A percentile compares a stretch with the other conserved stretches of the same genome.
Evolutionary conservation across 352 stramenopile genomes (phyloP).

Genomic region (Pythium inflatum): DNA sequence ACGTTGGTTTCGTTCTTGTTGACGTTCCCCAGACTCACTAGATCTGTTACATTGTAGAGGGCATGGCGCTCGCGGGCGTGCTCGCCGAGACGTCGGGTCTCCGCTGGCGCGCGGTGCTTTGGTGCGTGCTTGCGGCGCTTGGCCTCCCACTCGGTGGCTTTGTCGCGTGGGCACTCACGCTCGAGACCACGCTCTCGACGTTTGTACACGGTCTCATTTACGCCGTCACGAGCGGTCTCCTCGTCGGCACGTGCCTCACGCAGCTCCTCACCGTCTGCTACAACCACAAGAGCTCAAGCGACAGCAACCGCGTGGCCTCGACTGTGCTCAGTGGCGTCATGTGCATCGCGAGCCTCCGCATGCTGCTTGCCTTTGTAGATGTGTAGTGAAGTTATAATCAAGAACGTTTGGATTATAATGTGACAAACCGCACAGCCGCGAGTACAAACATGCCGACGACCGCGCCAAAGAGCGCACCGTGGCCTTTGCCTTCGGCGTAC

Average conservation of each 20-base stretch:
- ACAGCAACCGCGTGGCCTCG: constrained; percentile 18
- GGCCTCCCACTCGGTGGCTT: constrained; percentile 31
- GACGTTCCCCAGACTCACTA: not conserved
- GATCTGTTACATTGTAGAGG: constrained; percentile 31
- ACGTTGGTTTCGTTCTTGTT: not conserved
- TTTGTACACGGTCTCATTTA: constrained; percentile 24
- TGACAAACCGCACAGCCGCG: constrained; percentile 20
- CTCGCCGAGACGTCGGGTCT: constrained; percentile 27
- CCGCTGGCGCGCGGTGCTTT: constrained; percentile 35
- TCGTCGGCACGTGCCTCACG: constrained; percentile 30
- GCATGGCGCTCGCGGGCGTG: constrained; percentile 26
- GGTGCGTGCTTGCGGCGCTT: constrained; percentile 32
- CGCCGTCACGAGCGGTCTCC: constrained; percentile 19
- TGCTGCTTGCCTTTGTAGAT: constrained; percentile 30
- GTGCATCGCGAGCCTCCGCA: constrained; percentile 25
- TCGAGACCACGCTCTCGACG: constrained; percentile 9
- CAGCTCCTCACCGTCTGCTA: constrained; percentile 36
- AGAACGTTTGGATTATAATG: not conserved
- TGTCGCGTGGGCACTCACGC: constrained; percentile 25
- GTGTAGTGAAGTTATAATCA: constrained; percentile 15
- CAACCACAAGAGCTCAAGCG: constrained; percentile 30
- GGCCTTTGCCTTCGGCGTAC: constrained; percentile 30
- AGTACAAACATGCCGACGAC: constrained; percentile 22
- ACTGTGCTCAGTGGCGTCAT: constrained; percentile 31
- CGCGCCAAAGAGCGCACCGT: constrained; percentile 24